Evolutionary conservation across 208 protist species (phyloP).

Genomic region (Trypanosoma scelopori): DNA sequence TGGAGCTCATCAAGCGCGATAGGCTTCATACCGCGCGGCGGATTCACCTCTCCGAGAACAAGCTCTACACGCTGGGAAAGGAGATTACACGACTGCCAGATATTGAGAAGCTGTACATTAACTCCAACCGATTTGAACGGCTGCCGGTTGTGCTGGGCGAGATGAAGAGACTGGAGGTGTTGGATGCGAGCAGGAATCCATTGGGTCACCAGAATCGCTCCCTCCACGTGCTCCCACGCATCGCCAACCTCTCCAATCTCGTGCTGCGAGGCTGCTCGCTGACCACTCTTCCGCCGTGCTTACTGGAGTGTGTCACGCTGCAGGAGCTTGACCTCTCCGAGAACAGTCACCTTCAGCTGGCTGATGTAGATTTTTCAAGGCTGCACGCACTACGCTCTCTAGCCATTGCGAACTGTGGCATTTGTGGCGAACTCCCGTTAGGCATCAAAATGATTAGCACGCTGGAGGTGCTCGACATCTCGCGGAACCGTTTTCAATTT

Average conservation of each 20-base stretch:
- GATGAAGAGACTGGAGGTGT: conserved; percentile 49
- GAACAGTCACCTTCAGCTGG: conserved; percentile 59
- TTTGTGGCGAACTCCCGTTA: conserved; percentile 57
- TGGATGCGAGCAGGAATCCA: conserved; percentile 76
- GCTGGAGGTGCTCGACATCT: conserved; percentile 75
- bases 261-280: conserved; percentile 59
- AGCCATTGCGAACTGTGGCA: conserved; percentile 62
- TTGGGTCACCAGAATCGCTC: conserved; percentile 35
- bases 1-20: conserved; percentile 69
- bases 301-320: conserved; percentile 49
- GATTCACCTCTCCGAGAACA: conserved; percentile 76
- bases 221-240: conserved; percentile 51
- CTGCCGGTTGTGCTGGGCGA: conserved; percentile 60
- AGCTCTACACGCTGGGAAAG: conserved; percentile 75
- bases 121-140: conserved; percentile 71
- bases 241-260: conserved; percentile 50
- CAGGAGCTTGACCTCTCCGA: conserved; percentile 78
- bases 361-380: conserved; percentile 38
- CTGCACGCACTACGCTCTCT: conserved; percentile 51
- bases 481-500: conserved; percentile 70
- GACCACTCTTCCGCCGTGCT: conserved; percentile 36
- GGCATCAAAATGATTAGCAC: conserved; percentile 46
- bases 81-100: conserved; percentile 70
- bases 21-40: conserved; percentile 64
- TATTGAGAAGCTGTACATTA: conserved; percentile 74